Conservation (phyloP, 257 asterid species). For the Nicotiana noctiflora region DNA sequence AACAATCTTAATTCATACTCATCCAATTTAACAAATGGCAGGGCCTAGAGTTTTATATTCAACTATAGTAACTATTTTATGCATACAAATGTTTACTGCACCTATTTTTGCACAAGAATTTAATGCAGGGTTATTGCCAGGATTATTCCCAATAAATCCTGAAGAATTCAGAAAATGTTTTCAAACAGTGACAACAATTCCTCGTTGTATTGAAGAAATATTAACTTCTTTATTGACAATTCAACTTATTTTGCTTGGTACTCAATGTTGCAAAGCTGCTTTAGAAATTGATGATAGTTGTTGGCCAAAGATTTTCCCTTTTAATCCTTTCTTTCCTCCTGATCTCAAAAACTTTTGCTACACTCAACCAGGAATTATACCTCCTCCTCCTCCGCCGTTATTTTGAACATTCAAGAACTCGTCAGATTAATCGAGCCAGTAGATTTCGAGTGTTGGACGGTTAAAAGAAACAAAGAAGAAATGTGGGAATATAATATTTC, state of each 20-base stretch:
- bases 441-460: too few relatives aligned
- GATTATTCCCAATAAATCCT: not conserved
- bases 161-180: not conserved
- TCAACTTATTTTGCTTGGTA: constrained; percentile 9
- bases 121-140: not conserved
- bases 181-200: too few relatives aligned
- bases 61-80: not conserved
- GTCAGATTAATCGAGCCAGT: not conserved
- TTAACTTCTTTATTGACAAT: constrained; percentile 10
- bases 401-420: not conserved
- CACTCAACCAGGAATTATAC: not conserved
- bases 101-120: not conserved
- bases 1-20: not conserved
- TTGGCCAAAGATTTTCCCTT: constrained; percentile 22
- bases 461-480: too few relatives aligned
- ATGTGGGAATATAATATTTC: not conserved
- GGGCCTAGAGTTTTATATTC: not conserved
- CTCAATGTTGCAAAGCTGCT: constrained; percentile 21
- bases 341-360: constrained; percentile 11
- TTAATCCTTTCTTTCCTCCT: constrained; percentile 17
- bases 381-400: not conserved
- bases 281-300: constrained; percentile 18
- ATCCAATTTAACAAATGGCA: not conserved
- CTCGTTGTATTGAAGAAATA: constrained; percentile 2
- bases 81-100: not conserved